These are phyloP conservation scores for Trametes polyzona DNA, from an alignment of 1,284 basidiomycete genomes.

Conservation along the genomic window DNA sequence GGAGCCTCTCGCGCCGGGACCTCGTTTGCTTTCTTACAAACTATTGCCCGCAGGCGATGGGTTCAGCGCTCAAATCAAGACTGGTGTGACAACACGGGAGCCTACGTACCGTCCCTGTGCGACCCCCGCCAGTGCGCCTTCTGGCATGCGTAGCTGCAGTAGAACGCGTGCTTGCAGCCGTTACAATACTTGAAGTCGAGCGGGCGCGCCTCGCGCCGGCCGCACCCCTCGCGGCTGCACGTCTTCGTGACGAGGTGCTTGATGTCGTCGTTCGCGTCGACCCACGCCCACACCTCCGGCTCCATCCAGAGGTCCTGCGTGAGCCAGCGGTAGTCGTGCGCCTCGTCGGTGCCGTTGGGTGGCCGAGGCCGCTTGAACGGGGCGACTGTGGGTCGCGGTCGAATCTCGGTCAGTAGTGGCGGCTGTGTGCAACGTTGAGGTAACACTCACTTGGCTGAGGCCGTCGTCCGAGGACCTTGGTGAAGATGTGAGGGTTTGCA, in stretches of 20 bases:
- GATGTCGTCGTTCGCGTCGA: slow-evolving; percentile 34
- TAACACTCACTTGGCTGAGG: slow-evolving; percentile 35
- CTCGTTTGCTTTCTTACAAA: too few species aligned
- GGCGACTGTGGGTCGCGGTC: background rate
- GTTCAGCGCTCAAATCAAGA: too few species aligned
- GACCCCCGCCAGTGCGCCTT: slow-evolving; percentile 21
- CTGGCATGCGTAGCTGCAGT: slow-evolving; percentile 25
- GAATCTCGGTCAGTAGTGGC: too few species aligned
- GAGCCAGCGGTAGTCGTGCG: slow-evolving; percentile 45
- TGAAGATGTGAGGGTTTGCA: slow-evolving; percentile 37
- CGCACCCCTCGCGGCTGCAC: slow-evolving; percentile 29
- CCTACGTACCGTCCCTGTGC: slow-evolving; percentile 14
- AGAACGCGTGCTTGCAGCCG: slow-evolving; percentile 20
- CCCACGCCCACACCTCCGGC: slow-evolving; percentile 43
- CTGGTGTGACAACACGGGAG: too few species aligned
- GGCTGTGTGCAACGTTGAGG: background rate
- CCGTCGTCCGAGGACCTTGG: slow-evolving; percentile 40
- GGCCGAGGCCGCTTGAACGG: slow-evolving; percentile 33
- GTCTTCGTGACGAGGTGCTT: slow-evolving; percentile 27
- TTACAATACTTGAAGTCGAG: slow-evolving; percentile 10
- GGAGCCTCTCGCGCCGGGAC: too few species aligned
- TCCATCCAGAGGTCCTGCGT: slow-evolving; percentile 45
- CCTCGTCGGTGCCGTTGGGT: slow-evolving; percentile 41
- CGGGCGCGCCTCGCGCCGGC: background rate
- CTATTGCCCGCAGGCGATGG: too few species aligned